Percentiles rank a stretch among this genome's conserved stretches.
phyloP scores from a whole-genome alignment of 257 asterid species.

The Solanum ossicruentum region DNA sequence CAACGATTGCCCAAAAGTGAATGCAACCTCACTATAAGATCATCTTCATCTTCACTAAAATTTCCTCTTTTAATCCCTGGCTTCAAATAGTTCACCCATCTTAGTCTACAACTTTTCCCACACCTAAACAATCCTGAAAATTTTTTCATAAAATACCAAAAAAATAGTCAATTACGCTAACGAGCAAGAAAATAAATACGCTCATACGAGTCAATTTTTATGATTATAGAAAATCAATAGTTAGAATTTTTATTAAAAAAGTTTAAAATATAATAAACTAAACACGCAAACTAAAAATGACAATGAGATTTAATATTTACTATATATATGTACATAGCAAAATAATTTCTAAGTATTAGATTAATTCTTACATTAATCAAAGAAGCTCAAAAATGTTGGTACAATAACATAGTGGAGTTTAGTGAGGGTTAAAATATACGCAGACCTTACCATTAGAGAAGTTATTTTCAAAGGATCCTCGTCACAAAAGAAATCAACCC shows the following conservation, averaged over 20 bases:
- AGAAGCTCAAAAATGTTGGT: too few relatives aligned
- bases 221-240: not conserved
- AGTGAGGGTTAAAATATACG: too few relatives aligned
- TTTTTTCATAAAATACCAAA: not conserved
- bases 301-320: not conserved
- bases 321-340: too few relatives aligned
- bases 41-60: conserved; percentile 49
- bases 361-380: not conserved
- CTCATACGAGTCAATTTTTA: not conserved
- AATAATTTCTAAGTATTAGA: too few relatives aligned
- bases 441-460: too few relatives aligned
- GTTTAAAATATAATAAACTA: not conserved
- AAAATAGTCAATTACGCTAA: not conserved
- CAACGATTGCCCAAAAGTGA: conserved; percentile 62
- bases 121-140: conserved; percentile 48
- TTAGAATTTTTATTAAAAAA: not conserved
- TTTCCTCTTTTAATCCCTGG: conserved; percentile 70
- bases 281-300: not conserved
- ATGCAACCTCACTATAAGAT: conserved; percentile 50
- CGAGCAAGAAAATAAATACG: not conserved
- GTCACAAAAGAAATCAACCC: too few relatives aligned
- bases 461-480: too few relatives aligned
- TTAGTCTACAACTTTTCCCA: conserved; percentile 66
- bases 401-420: too few relatives aligned
- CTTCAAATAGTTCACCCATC: conserved; percentile 76